These are phyloP conservation scores for Tricholoma sp. DNA, from an alignment of 768 basidiomycete species.

Conservation along the genomic window DNA sequence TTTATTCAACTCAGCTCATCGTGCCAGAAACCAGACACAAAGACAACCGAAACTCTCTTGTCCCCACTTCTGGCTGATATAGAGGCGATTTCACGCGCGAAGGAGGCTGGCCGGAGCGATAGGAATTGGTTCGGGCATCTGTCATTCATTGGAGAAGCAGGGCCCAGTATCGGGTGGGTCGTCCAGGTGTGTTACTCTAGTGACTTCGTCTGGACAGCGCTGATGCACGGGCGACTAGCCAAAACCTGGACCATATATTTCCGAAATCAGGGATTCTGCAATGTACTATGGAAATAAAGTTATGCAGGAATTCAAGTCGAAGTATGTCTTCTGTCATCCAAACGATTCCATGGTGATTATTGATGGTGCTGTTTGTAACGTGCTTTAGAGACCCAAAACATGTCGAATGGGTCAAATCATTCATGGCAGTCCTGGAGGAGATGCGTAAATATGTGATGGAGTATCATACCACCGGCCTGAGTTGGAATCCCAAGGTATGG, in stretches of 20 bases:
- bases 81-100: conserved; percentile 71
- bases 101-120: conserved; percentile 76
- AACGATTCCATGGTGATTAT: not conserved
- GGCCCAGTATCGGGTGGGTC: conserved; percentile 84
- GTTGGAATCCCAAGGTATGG: conserved; percentile 80
- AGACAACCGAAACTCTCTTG: conserved; percentile 52
- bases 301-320: conserved; percentile 90
- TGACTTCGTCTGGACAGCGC: not conserved
- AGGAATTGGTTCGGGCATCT: conserved; percentile 83
- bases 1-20: conserved; percentile 62
- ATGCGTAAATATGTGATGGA: conserved; percentile 80
- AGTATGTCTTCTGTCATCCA: conserved; percentile 43
- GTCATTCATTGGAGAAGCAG: conserved; percentile 77
- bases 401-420: conserved; percentile 82
- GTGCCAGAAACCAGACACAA: conserved; percentile 77
- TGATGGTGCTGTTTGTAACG: conserved; percentile 6
- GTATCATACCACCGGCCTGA: conserved; percentile 78
- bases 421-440: conserved; percentile 66
- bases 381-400: conserved; percentile 75
- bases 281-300: conserved; percentile 88
- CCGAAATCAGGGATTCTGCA: conserved; percentile 79
- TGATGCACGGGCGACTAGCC: conserved; percentile 38
- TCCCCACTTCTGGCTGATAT: conserved; percentile 67
- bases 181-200: conserved; percentile 51
- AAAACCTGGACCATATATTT: conserved; percentile 78